Conservation (phyloP, 495 filamentous ascomycete genomes). For the Penicillium waksmanii region DNA sequence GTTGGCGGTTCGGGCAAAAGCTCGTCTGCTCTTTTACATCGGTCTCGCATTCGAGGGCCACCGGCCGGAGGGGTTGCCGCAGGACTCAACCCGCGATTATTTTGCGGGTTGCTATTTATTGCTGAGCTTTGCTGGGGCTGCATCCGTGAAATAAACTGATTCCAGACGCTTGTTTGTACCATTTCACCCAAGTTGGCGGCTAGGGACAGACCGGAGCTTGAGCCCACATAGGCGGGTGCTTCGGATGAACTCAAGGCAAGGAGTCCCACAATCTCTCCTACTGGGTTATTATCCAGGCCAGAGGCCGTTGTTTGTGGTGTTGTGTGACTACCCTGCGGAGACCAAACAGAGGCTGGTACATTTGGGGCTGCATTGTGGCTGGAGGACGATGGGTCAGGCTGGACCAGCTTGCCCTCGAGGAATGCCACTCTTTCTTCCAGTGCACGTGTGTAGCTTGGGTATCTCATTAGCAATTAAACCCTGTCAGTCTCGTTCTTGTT, state of each 20-base stretch:
- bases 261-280: conserved; percentile 57
- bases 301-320: conserved; percentile 27
- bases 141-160: conserved; percentile 48
- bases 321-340: conserved; percentile 30
- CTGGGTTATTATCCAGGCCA: conserved; percentile 43
- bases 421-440: conserved; percentile 52
- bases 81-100: background rate
- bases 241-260: conserved; percentile 52
- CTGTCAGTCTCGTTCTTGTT: background rate
- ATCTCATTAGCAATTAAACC: background rate
- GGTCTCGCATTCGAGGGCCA: conserved; percentile 21
- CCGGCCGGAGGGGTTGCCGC: conserved; percentile 13
- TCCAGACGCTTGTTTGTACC: conserved; percentile 58
- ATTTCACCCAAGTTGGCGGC: conserved; percentile 56
- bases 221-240: conserved; percentile 56
- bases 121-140: conserved; percentile 27
- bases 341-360: conserved; percentile 28
- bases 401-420: conserved; percentile 44
- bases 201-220: conserved; percentile 54
- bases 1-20: conserved; percentile 51
- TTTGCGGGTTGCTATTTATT: conserved; percentile 3
- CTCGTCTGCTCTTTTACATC: conserved; percentile 40
- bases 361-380: conserved; percentile 21
- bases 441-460: conserved; percentile 48
- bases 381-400: conserved; percentile 23